A percentile compares a stretch with the other conserved stretches of the same genome.
Evolutionary conservation across 1,139 yeast genomes (phyloP).

Genomic region (Geotrichum siamense): DNA sequence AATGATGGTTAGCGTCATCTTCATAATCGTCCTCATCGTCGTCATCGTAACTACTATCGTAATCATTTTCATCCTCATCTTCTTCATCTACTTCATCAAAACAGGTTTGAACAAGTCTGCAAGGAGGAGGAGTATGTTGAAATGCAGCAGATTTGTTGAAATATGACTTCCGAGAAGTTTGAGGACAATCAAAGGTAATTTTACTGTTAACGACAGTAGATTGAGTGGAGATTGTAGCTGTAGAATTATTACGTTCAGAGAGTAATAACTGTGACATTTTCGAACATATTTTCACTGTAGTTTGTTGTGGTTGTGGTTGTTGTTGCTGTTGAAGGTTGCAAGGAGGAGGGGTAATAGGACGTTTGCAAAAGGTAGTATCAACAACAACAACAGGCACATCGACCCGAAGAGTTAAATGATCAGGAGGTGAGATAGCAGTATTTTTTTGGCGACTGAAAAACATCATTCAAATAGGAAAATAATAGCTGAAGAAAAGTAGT

Average conservation of each 20-base stretch:
- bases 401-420: no score
- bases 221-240: neutral
- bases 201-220: slow-evolving; percentile 1
- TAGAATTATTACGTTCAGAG: neutral
- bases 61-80: slow-evolving; percentile 12
- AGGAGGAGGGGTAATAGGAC: slow-evolving; percentile 2
- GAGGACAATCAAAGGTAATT: slow-evolving; percentile 13
- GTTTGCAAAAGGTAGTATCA: neutral
- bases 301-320: neutral
- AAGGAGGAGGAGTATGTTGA: slow-evolving; percentile 16
- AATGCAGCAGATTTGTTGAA: slow-evolving; percentile 13
- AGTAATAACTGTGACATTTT: slow-evolving; percentile 3
- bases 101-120: neutral
- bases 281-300: neutral
- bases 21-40: slow-evolving; percentile 7
- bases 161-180: slow-evolving; percentile 7
- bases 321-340: neutral
- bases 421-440: neutral
- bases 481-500: neutral
- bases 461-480: no score
- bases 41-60: slow-evolving; percentile 1
- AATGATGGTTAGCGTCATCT: neutral
- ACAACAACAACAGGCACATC: neutral
- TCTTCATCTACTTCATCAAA: slow-evolving; percentile 12
- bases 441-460: no score